Evolutionary conservation across 306 rosid species (phyloP).

Genomic region (Cicer cuneatum): DNA sequence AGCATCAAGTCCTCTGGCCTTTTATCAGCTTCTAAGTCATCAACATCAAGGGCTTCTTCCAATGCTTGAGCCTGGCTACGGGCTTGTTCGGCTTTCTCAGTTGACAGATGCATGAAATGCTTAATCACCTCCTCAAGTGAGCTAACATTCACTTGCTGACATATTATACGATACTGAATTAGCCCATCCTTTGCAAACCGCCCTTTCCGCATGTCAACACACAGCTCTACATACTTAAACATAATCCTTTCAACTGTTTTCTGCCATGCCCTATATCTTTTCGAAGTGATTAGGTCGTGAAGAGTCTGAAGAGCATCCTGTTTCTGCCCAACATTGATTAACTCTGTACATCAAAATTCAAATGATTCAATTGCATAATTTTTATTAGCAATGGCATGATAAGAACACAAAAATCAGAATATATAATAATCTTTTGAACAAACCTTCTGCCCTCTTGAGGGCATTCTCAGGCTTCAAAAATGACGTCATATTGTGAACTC

Average conservation of each 20-base stretch:
- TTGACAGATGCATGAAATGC: conserved; percentile 94
- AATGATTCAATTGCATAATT: neutral
- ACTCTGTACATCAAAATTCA: conserved; percentile 55
- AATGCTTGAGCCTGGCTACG: conserved; percentile 93
- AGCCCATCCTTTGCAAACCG: conserved; percentile 96
- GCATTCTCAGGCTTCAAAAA: conserved; percentile 62
- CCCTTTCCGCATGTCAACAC: conserved; percentile 90
- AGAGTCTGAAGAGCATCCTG: conserved; percentile 94
- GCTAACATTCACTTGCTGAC: conserved; percentile 95
- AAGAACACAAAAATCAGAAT: neutral
- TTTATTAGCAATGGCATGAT: neutral
- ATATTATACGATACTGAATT: conserved; percentile 92
- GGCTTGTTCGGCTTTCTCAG: conserved; percentile 98
- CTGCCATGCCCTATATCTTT: conserved; percentile 95
- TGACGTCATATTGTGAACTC: conserved; percentile 45
- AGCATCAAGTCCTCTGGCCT: conserved; percentile 97
- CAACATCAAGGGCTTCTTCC: conserved; percentile 96
- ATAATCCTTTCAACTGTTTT: conserved; percentile 89
- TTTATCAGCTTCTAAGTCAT: conserved; percentile 95
- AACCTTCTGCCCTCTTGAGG: conserved; percentile 59
- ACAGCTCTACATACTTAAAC: conserved; percentile 95
- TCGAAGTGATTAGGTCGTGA: conserved; percentile 90
- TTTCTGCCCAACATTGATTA: conserved; percentile 95
- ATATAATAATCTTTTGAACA: conserved; percentile 6
- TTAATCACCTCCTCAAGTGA: conserved; percentile 98